phyloP scores from a whole-genome alignment of 2,329 filamentous ascomycete species.

The Ascocoryne sarcoides region DNA sequence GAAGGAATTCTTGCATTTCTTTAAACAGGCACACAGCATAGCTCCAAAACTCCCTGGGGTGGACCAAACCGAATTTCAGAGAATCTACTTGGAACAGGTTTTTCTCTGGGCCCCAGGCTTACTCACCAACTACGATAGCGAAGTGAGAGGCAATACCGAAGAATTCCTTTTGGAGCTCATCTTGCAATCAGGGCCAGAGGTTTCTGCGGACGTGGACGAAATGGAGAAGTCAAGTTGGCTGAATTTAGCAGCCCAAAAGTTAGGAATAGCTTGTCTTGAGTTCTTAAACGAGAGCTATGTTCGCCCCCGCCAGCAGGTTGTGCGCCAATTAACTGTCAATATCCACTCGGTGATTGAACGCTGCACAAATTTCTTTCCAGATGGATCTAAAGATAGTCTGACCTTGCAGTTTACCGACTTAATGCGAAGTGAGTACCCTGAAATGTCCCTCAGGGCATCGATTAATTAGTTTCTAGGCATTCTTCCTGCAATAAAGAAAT shows the following conservation, averaged over 20 bases:
- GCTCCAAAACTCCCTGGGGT: slow-evolving; percentile 22
- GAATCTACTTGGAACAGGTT: slow-evolving; percentile 32
- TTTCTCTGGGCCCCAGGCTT: slow-evolving; percentile 42
- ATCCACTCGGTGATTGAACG: slow-evolving; percentile 21
- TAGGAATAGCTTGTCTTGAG: slow-evolving; percentile 25
- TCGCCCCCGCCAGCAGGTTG: slow-evolving; percentile 19
- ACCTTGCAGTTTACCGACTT: slow-evolving; percentile 11
- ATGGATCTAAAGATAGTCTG: slow-evolving; percentile 11
- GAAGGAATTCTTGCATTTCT: slow-evolving; percentile 26
- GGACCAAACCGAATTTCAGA: slow-evolving; percentile 30
- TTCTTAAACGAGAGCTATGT: slow-evolving; percentile 25
- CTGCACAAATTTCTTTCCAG: slow-evolving; percentile 21
- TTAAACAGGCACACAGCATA: slow-evolving; percentile 20
- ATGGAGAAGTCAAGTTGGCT: slow-evolving; percentile 9
- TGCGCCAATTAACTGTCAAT: slow-evolving; percentile 20
- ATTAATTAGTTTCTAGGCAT: slow-evolving; percentile 16
- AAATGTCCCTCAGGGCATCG: background rate
- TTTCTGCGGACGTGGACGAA: slow-evolving; percentile 10
- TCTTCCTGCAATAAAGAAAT: slow-evolving; percentile 22
- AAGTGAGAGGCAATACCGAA: slow-evolving; percentile 35
- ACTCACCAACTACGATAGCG: slow-evolving; percentile 39
- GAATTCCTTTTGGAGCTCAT: slow-evolving; percentile 20
- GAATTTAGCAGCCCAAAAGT: slow-evolving; percentile 12
- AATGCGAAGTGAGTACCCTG: slow-evolving; percentile 14
- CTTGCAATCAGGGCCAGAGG: slow-evolving; percentile 11